Conservation (phyloP, 768 basidiomycete genomes). For the Phaffia tasmanica region DNA sequence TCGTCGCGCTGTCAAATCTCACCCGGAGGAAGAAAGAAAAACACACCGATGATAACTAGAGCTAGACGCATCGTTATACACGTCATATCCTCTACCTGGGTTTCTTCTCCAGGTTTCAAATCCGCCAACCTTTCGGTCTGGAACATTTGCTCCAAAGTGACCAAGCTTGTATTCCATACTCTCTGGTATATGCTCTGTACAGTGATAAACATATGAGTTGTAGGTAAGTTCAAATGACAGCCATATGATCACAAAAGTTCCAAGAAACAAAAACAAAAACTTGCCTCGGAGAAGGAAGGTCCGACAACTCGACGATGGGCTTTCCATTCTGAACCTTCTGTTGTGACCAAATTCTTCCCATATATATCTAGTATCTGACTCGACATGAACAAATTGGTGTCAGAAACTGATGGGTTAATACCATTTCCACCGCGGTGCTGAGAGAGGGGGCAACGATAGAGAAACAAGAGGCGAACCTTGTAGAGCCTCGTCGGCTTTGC, state of each 20-base stretch:
- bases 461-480: not conserved
- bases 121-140: conserved; percentile 5
- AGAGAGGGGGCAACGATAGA: not conserved
- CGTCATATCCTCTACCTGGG: conserved; percentile 8
- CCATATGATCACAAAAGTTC: too few species aligned
- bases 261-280: not conserved
- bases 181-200: conserved; percentile 2
- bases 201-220: not conserved
- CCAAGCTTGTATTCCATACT: conserved; percentile 5
- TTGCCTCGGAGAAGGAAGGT: conserved; percentile 56
- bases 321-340: conserved; percentile 58
- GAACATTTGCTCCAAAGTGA: conserved; percentile 8
- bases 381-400: not conserved
- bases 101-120: not conserved
- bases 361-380: conserved; percentile 42
- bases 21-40: not conserved
- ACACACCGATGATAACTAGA: conserved; percentile 9
- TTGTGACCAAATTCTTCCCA: conserved; percentile 54
- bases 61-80: conserved; percentile 10
- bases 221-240: not conserved
- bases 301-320: conserved; percentile 52
- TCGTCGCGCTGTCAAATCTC: not conserved
- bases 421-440: too few species aligned
- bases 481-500: conserved; percentile 12
- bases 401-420: not conserved